Conservation (phyloP, 495 filamentous ascomycete genomes). For the Sphaerosporella brunnea region DNA sequence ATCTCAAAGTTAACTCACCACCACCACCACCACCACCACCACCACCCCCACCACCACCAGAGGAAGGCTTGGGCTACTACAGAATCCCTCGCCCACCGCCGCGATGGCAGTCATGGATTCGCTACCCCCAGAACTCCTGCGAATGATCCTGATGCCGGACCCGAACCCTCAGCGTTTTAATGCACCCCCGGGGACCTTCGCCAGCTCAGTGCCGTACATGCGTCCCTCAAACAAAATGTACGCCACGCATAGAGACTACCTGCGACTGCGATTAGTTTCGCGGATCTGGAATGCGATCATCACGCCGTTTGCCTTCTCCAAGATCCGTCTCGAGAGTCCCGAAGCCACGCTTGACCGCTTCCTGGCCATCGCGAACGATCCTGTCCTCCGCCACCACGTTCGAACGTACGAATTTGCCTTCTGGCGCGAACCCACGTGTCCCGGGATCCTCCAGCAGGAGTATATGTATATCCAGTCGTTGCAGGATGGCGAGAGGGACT, state of each 20-base stretch:
- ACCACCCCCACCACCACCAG: neutral
- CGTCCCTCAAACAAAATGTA: neutral
- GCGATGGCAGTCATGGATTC: neutral
- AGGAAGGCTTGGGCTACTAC: neutral
- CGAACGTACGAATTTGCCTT: slow-evolving; percentile 13
- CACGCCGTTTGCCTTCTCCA: slow-evolving; percentile 12
- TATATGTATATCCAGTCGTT: neutral
- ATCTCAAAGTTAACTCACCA: too few species aligned
- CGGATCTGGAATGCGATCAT: slow-evolving; percentile 13
- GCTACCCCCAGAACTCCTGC: slow-evolving; percentile 15
- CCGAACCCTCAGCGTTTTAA: neutral
- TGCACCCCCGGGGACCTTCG: neutral
- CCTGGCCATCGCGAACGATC: slow-evolving; percentile 8
- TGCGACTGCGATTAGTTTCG: slow-evolving; percentile 11
- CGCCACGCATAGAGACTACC: slow-evolving; percentile 4
- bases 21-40: neutral
- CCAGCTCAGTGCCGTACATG: neutral
- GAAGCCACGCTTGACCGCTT: slow-evolving; percentile 14
- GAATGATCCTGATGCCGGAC: slow-evolving; percentile 10
- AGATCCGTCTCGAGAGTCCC: slow-evolving; percentile 8
- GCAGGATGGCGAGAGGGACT: neutral
- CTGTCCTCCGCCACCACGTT: slow-evolving; percentile 5
- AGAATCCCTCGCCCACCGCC: neutral
- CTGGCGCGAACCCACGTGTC: neutral
- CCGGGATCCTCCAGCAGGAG: neutral